A percentile compares a stretch with the other conserved stretches of the same genome.
Evolutionary conservation across 2,329 filamentous ascomycete genomes (phyloP).

Genomic region (Beauveria sp.): DNA sequence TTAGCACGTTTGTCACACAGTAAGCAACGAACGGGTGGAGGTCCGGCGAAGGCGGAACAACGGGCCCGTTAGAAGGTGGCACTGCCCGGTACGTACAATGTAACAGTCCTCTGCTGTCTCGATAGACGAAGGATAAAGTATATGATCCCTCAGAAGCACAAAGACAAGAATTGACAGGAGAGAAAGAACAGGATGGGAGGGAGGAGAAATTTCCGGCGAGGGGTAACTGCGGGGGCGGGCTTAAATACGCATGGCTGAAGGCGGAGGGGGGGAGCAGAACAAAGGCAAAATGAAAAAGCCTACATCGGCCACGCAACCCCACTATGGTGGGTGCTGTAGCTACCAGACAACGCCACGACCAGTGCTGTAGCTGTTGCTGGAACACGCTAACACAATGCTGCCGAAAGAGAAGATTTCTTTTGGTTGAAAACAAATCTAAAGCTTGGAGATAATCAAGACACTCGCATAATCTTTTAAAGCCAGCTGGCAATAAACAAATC

Average conservation of each 20-base stretch:
- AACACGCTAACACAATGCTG: too few species aligned
- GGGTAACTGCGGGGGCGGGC: conserved; percentile 4
- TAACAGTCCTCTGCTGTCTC: not conserved
- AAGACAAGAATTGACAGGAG: not conserved
- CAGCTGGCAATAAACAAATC: too few species aligned
- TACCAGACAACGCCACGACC: too few species aligned
- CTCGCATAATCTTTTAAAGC: too few species aligned
- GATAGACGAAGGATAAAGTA: conserved; percentile 1
- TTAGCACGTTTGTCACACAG: not conserved
- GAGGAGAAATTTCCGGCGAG: conserved; percentile 1
- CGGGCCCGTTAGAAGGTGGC: not conserved
- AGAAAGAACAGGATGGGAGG: not conserved
- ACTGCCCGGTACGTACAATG: not conserved
- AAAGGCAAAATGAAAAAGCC: not conserved
- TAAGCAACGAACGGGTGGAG: not conserved
- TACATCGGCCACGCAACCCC: not conserved
- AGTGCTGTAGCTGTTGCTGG: too few species aligned
- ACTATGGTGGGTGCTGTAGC: too few species aligned
- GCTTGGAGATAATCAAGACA: too few species aligned
- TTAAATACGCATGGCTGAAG: conserved; percentile 1
- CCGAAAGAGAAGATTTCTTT: too few species aligned
- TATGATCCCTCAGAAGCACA: conserved; percentile 5
- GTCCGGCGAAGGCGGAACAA: not conserved
- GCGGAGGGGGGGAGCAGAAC: conserved; percentile 10
- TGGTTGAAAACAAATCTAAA: too few species aligned